Evolutionary conservation across 768 basidiomycete genomes (phyloP).

Genomic region (Psilocybe cyanescens): DNA sequence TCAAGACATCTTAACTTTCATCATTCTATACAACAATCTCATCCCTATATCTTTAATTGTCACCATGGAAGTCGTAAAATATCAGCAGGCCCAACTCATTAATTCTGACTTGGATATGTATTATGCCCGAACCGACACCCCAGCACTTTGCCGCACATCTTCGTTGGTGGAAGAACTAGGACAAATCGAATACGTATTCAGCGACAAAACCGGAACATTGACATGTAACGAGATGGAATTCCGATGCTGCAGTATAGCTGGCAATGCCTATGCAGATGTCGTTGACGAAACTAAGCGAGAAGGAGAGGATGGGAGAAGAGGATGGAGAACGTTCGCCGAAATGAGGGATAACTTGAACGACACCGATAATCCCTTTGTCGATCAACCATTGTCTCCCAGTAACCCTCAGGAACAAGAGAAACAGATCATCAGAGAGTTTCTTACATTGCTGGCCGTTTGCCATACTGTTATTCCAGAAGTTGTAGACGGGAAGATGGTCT

Average conservation of each 20-base stretch:
- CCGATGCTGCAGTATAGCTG: conserved; percentile 85
- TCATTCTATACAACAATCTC: conserved; percentile 98
- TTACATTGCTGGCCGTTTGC: conserved; percentile 90
- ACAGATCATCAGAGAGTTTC: conserved; percentile 67
- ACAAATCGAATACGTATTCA: conserved; percentile 96
- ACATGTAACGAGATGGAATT: conserved; percentile 99
- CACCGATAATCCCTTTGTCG: conserved; percentile 62
- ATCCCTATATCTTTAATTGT: conserved; percentile 99
- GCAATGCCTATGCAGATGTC: conserved; percentile 85
- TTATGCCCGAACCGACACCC: conserved; percentile 91
- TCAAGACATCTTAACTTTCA: conserved; percentile 94
- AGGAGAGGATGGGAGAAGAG: conserved; percentile 56
- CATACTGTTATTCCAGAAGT: conserved; percentile 98
- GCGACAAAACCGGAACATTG: conserved; percentile 93
- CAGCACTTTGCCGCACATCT: conserved; percentile 96
- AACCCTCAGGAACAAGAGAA: conserved; percentile 42
- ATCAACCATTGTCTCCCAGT: conserved; percentile 40
- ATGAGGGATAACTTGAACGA: conserved; percentile 61
- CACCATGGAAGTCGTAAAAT: conserved; percentile 99
- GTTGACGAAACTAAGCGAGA: conserved; percentile 88
- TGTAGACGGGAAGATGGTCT: conserved; percentile 86
- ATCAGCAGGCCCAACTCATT: conserved; percentile 95
- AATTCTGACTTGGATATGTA: conserved; percentile 99
- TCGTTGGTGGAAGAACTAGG: conserved; percentile 98
- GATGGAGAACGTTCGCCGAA: conserved; percentile 83